A percentile compares a stretch with the other conserved stretches of the same genome.
Conservation (phyloP, 257 asterid species). For the Forsythia suspensa region DNA sequence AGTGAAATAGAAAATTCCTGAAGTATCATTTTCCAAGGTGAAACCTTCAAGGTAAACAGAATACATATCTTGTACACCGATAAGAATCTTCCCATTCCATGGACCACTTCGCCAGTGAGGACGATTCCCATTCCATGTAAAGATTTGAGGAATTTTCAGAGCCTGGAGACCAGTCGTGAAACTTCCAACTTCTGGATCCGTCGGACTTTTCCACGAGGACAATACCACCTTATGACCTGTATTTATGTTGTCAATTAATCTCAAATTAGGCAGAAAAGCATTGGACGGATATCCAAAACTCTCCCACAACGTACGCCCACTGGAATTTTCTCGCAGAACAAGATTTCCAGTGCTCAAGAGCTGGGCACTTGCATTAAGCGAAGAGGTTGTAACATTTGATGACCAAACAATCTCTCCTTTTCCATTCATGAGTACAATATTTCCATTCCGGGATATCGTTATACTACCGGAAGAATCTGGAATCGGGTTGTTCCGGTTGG, state of each 20-base stretch:
- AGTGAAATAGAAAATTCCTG: constrained; percentile 31
- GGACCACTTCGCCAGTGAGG: constrained; percentile 59
- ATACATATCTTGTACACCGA: constrained; percentile 54
- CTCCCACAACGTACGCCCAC: constrained; percentile 38
- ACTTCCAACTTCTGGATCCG: constrained; percentile 32
- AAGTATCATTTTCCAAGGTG: constrained; percentile 25
- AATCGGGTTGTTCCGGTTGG: constrained; percentile 39
- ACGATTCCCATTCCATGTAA: constrained; percentile 41
- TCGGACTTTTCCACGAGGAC: constrained; percentile 39
- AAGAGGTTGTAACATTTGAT: constrained; percentile 15
- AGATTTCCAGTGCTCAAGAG: constrained; percentile 45
- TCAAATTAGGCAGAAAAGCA: constrained; percentile 37
- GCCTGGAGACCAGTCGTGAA: constrained; percentile 43
- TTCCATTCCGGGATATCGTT: constrained; percentile 22
- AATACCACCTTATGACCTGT: constrained; percentile 35
- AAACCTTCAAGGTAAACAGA: constrained; percentile 44
- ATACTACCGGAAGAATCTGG: constrained; percentile 25
- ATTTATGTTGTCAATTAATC: constrained; percentile 29
- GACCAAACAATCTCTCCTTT: constrained; percentile 31
- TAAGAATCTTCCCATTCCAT: constrained; percentile 60
- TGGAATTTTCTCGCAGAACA: constrained; percentile 21
- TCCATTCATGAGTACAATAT: constrained; percentile 30
- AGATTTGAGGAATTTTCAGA: constrained; percentile 32
- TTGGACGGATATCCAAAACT: constrained; percentile 39
- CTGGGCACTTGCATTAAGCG: constrained; percentile 25